Conservation (phyloP, 495 filamentous ascomycete species). For the Podospora australis region DNA sequence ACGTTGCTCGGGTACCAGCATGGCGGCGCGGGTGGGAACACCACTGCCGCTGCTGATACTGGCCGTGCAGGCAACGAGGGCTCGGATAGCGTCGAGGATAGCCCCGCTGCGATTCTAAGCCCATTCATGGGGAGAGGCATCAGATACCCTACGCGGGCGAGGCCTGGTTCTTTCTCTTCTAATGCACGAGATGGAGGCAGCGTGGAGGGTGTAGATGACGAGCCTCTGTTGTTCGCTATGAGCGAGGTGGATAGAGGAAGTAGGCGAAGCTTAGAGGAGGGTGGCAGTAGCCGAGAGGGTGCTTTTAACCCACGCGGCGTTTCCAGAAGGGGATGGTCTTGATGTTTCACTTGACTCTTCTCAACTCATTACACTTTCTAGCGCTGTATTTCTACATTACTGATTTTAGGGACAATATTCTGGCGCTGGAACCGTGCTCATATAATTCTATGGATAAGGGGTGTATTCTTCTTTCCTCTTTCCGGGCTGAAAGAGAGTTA, state of each 20-base stretch:
- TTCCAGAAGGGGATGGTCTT: slow-evolving; percentile 15
- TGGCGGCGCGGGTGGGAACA: not conserved
- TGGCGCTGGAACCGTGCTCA: no score
- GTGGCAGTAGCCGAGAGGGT: slow-evolving; percentile 31
- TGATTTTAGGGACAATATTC: no score
- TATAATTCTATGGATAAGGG: no score
- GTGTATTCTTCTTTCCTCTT: not conserved
- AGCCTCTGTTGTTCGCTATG: slow-evolving; percentile 82
- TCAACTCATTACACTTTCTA: no score
- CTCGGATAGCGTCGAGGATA: not conserved
- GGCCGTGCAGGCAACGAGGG: not conserved
- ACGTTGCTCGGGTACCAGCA: slow-evolving; percentile 44
- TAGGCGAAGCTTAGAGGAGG: slow-evolving; percentile 69
- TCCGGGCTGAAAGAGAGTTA: no score
- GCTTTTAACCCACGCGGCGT: slow-evolving; percentile 15
- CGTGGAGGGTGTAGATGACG: slow-evolving; percentile 58
- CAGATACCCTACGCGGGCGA: not conserved
- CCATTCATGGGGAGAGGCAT: slow-evolving; percentile 30
- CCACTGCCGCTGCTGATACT: not conserved
- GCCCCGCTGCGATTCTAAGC: not conserved
- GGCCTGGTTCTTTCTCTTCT: slow-evolving; percentile 24
- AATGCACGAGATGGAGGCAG: slow-evolving; percentile 50
- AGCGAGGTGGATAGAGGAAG: slow-evolving; percentile 67
- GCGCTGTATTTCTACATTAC: no score
- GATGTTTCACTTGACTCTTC: not conserved